Evolutionary conservation across 2,329 filamentous ascomycete species (phyloP).

Genomic region (Lasiodiplodia theobromae): DNA sequence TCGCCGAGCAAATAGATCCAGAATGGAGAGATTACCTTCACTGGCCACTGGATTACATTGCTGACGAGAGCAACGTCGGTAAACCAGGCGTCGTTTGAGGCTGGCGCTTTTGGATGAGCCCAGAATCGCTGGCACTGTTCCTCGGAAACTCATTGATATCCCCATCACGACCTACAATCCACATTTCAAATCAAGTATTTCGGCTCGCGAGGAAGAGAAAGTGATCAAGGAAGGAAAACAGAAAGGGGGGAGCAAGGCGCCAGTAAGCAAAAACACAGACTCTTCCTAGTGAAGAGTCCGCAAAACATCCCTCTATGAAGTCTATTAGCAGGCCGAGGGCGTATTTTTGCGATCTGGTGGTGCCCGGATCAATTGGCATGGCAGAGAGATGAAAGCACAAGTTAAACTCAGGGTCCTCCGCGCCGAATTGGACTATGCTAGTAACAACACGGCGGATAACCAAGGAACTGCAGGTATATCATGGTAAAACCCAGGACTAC

Average conservation of each 20-base stretch:
- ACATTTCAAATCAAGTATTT: not conserved
- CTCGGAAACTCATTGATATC: not conserved
- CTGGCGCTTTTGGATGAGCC: not conserved
- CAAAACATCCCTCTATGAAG: not conserved
- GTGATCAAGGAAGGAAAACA: not conserved
- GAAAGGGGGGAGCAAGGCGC: not conserved
- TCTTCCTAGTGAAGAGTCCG: not conserved
- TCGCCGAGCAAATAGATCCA: constrained; percentile 24
- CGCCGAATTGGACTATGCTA: not conserved
- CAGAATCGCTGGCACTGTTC: not conserved
- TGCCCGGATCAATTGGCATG: no score
- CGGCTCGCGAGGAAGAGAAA: not conserved
- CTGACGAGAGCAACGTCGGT: constrained; percentile 17
- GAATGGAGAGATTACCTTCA: constrained; percentile 23
- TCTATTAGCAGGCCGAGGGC: not conserved
- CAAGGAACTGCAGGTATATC: not conserved
- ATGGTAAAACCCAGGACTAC: not conserved
- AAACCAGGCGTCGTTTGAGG: constrained; percentile 16
- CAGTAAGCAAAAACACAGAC: not conserved
- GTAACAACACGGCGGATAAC: not conserved
- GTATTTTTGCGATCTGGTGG: not conserved
- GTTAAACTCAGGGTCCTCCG: not conserved
- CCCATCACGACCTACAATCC: not conserved
- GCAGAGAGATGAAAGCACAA: no score
- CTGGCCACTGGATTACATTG: constrained; percentile 31